phyloP scores from a whole-genome alignment of 2,329 filamentous ascomycete genomes.

The Pestalotiopsis sp. region DNA sequence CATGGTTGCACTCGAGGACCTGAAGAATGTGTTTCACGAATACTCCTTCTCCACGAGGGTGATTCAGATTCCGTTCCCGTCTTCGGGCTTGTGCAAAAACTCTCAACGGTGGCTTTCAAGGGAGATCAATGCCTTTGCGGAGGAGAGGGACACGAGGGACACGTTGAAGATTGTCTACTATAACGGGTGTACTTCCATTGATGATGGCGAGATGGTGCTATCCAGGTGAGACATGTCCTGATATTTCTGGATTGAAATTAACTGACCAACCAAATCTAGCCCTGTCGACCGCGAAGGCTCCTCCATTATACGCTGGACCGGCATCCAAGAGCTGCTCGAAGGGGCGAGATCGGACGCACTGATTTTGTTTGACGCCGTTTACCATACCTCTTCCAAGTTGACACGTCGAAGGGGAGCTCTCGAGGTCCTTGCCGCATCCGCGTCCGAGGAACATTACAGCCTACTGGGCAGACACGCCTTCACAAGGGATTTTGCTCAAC shows the following conservation, averaged over 20 bases:
- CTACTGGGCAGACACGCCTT: constrained; percentile 55
- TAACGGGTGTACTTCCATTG: constrained; percentile 56
- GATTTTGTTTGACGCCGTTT: constrained; percentile 62
- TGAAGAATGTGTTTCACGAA: constrained; percentile 53
- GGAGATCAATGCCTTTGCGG: constrained; percentile 55
- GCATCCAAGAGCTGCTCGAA: constrained; percentile 59
- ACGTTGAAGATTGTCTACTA: constrained; percentile 64
- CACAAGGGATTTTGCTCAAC: constrained; percentile 52
- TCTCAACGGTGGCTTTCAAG: constrained; percentile 58
- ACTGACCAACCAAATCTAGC: constrained; percentile 37
- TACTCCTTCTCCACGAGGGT: constrained; percentile 56
- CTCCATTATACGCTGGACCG: constrained; percentile 56
- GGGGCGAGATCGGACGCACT: constrained; percentile 58
- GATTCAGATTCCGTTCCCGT: constrained; percentile 51
- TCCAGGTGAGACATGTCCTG: constrained; percentile 48
- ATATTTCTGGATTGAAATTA: not conserved
- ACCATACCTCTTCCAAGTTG: constrained; percentile 57
- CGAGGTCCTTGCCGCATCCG: constrained; percentile 59
- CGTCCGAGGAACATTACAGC: constrained; percentile 53
- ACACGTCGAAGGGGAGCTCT: constrained; percentile 56
- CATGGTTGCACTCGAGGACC: constrained; percentile 45
- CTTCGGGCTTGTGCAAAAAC: constrained; percentile 48
- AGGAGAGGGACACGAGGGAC: constrained; percentile 56
- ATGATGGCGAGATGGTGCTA: constrained; percentile 59
- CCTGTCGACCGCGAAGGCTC: constrained; percentile 48